Percentiles rank a stretch among this genome's conserved stretches.
phyloP scores from a whole-genome alignment of 345 rosid genomes.

The Eucalyptus sp. region DNA sequence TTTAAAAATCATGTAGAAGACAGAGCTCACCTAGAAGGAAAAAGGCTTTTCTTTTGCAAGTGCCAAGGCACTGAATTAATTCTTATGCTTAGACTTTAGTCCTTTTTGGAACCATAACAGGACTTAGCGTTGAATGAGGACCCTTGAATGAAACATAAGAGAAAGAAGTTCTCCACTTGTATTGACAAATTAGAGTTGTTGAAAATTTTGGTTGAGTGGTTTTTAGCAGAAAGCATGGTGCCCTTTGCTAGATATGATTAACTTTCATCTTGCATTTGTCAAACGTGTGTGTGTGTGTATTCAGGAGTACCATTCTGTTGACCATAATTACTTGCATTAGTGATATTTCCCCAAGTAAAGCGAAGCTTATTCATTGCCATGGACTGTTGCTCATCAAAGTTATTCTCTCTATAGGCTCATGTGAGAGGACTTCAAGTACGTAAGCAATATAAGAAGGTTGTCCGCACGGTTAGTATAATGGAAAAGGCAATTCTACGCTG shows the following conservation, averaged over 20 bases:
- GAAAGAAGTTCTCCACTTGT: neutral
- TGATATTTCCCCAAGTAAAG: neutral
- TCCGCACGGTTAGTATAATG: slow-evolving; percentile 55
- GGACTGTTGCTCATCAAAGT: neutral
- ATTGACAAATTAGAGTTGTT: neutral
- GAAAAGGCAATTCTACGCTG: slow-evolving; percentile 58
- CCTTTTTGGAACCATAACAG: neutral
- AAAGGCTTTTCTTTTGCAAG: neutral
- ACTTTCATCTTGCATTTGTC: neutral
- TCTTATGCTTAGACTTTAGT: neutral
- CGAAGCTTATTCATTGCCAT: neutral
- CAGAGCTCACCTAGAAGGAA: neutral
- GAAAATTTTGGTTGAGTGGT: neutral
- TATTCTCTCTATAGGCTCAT: slow-evolving; percentile 29
- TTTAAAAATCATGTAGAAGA: neutral
- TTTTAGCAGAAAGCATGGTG: neutral
- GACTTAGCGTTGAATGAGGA: neutral
- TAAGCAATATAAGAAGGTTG: slow-evolving; percentile 43
- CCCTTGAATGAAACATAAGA: neutral
- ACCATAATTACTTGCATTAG: neutral
- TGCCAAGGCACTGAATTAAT: neutral
- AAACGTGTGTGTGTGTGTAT: neutral
- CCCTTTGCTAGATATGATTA: neutral
- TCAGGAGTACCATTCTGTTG: neutral
- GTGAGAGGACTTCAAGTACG: slow-evolving; percentile 62